Conservation (phyloP, 352 stramenopile genomes). For the Pythium dissimile region DNA sequence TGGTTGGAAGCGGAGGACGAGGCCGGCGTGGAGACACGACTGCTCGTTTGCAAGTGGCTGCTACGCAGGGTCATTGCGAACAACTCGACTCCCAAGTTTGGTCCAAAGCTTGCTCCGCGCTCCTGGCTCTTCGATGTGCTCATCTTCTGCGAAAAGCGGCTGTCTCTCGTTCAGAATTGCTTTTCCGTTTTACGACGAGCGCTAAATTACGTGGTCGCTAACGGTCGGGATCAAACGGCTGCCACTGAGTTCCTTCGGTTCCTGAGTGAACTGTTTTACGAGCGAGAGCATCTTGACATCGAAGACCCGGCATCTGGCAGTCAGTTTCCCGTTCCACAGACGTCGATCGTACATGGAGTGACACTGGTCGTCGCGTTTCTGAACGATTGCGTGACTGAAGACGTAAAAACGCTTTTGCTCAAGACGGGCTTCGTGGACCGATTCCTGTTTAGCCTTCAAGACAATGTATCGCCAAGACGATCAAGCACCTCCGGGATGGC, state of each 20-base stretch:
- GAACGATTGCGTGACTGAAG: constrained; percentile 13
- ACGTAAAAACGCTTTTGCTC: constrained; percentile 17
- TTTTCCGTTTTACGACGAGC: constrained; percentile 28
- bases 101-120: constrained; percentile 12
- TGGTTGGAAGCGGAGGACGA: not conserved
- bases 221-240: not conserved
- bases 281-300: constrained; percentile 25
- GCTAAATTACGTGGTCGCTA: not conserved
- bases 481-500: not conserved
- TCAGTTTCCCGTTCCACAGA: constrained; percentile 10
- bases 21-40: not conserved
- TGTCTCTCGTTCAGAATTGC: constrained; percentile 25
- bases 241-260: constrained; percentile 8
- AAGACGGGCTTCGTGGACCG: constrained; percentile 44
- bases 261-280: constrained; percentile 20
- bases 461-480: not conserved
- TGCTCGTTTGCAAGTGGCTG: constrained; percentile 16
- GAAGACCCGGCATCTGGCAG: constrained; percentile 11
- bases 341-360: constrained; percentile 14
- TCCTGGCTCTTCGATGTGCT: constrained; percentile 65
- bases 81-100: not conserved
- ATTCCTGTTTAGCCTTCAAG: constrained; percentile 40
- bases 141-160: constrained; percentile 34
- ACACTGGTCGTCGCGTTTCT: constrained; percentile 19
- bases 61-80: not conserved